These are phyloP conservation scores for Rhodotorula sp. DNA, from an alignment of 1,284 basidiomycete species.

Conservation along the genomic window DNA sequence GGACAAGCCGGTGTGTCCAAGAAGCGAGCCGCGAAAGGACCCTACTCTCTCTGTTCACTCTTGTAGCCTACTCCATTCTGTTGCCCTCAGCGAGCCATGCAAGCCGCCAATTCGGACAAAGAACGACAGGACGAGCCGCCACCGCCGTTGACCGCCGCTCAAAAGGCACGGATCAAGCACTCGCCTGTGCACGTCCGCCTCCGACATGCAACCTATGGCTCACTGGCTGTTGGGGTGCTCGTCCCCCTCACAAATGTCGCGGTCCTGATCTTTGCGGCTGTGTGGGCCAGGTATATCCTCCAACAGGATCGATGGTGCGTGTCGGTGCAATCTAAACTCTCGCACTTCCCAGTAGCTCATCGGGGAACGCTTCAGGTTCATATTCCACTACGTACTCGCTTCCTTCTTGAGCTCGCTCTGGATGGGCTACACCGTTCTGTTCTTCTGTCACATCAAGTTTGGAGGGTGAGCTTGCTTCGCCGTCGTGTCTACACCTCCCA, in stretches of 20 bases:
- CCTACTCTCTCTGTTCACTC: neutral
- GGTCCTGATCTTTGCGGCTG: neutral
- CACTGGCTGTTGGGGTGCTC: neutral
- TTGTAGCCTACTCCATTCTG: neutral
- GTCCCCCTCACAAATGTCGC: neutral
- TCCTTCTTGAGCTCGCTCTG: neutral
- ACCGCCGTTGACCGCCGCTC: conserved; percentile 7
- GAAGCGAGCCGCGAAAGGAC: too few relatives aligned
- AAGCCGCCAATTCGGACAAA: neutral
- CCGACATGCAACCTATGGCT: neutral
- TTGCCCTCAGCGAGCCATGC: neutral
- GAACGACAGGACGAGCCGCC: neutral
- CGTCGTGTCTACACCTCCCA: too few relatives aligned
- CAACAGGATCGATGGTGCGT: conserved; percentile 1
- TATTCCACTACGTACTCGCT: conserved; percentile 10
- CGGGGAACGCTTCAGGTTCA: conserved; percentile 6
- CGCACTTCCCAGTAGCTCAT: neutral
- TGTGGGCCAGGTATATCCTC: conserved; percentile 4
- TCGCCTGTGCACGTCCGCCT: conserved; percentile 16
- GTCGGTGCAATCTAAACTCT: too few relatives aligned
- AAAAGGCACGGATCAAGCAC: conserved; percentile 1
- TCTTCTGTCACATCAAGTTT: conserved; percentile 12
- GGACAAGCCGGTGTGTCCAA: neutral
- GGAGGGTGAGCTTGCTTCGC: neutral
- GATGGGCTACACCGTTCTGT: conserved; percentile 7